Percentiles rank a stretch among this genome's conserved stretches.
phyloP scores from a whole-genome alignment of 140 eudicot genomes.

The Stevia rebaudiana region DNA sequence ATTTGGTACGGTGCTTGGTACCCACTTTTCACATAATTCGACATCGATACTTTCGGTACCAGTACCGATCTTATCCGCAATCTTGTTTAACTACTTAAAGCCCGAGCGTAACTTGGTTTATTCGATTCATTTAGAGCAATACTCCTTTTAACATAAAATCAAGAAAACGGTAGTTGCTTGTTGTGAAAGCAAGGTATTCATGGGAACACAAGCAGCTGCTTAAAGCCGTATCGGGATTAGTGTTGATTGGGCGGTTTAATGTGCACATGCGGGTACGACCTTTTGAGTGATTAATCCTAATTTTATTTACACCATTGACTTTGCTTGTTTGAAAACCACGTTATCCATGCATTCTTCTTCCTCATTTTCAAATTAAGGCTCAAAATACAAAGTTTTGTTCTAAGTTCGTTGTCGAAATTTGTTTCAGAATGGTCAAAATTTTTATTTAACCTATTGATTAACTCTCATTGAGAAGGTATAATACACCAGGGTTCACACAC shows the following conservation, averaged over 20 bases:
- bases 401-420: background rate
- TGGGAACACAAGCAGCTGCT: conserved; percentile 35
- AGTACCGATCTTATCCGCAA: no score
- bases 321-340: conserved; percentile 31
- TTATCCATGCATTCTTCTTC: conserved; percentile 30
- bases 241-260: conserved; percentile 33
- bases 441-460: background rate
- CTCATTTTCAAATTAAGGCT: conserved; percentile 13
- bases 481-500: background rate
- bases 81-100: no score
- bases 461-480: background rate
- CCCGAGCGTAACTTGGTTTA: no score
- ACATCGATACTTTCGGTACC: no score
- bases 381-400: conserved; percentile 11
- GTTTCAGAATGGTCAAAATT: background rate
- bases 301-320: conserved; percentile 22
- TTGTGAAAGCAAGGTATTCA: conserved; percentile 43
- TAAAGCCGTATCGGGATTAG: conserved; percentile 41
- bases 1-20: no score
- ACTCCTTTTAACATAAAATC: background rate
- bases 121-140: no score
- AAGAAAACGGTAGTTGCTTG: conserved; percentile 31
- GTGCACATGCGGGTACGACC: conserved; percentile 59
- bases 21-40: no score
- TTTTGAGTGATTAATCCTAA: conserved; percentile 25